phyloP scores from a whole-genome alignment of 331 rosid genomes.

The Erythrophleum ivorense region DNA sequence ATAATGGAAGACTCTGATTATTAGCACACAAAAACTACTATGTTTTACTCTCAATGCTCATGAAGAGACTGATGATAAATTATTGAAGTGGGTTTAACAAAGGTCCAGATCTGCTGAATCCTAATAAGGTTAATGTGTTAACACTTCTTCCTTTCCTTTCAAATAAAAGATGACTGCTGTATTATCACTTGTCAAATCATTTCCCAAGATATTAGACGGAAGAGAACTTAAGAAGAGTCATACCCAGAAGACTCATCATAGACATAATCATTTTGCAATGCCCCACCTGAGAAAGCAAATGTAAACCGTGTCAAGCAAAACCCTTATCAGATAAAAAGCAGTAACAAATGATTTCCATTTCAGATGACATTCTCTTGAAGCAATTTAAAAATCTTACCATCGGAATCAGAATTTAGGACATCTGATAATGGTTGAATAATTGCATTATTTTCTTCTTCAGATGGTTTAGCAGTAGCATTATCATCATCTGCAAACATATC shows the following conservation, averaged over 20 bases:
- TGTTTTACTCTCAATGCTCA: neutral
- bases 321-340: slow-evolving; percentile 11
- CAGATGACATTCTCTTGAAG: slow-evolving; percentile 22
- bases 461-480: slow-evolving; percentile 50
- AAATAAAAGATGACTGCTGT: neutral
- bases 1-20: neutral
- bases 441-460: slow-evolving; percentile 52
- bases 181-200: neutral
- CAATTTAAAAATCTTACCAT: slow-evolving; percentile 47
- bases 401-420: slow-evolving; percentile 44
- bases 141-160: neutral
- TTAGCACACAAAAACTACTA: neutral
- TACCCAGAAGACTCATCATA: slow-evolving; percentile 79
- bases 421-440: slow-evolving; percentile 48
- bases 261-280: slow-evolving; percentile 56
- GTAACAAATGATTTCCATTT: slow-evolving; percentile 27
- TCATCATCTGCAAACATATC: slow-evolving; percentile 87
- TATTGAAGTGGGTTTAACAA: neutral
- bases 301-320: slow-evolving; percentile 33
- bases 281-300: slow-evolving; percentile 57
- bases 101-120: neutral
- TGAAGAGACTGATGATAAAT: neutral
- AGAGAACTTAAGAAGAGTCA: slow-evolving; percentile 12
- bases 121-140: neutral
- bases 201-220: slow-evolving; percentile 16